phyloP scores from a whole-genome alignment of 331 rosid species.

The Saraca asoca region DNA sequence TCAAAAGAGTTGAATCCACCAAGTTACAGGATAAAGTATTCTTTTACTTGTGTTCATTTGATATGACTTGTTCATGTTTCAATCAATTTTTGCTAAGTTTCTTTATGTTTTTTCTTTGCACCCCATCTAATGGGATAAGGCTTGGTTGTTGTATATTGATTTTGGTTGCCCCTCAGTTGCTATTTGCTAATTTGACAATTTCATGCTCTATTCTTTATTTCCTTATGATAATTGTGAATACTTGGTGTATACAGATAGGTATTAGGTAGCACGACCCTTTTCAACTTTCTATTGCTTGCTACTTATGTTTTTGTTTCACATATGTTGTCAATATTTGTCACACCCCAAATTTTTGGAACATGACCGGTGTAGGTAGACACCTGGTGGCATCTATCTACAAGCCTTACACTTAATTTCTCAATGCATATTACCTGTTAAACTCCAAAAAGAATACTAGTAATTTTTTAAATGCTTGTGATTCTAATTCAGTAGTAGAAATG shows the following conservation, averaged over 20 bases:
- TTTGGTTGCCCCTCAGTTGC: neutral
- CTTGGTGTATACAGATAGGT: neutral
- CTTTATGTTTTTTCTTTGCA: neutral
- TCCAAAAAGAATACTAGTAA: too few relatives aligned
- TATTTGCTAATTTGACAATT: neutral
- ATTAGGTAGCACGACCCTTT: too few relatives aligned
- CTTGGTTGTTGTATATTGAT: too few relatives aligned
- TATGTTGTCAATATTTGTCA: neutral
- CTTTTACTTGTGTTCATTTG: neutral
- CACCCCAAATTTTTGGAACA: too few relatives aligned
- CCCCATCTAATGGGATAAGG: too few relatives aligned
- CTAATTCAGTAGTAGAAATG: too few relatives aligned
- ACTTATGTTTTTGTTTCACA: constrained; percentile 16
- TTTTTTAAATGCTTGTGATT: too few relatives aligned
- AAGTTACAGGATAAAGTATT: neutral
- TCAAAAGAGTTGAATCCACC: neutral
- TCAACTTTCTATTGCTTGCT: constrained; percentile 24
- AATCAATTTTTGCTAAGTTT: constrained; percentile 12
- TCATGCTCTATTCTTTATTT: constrained; percentile 21
- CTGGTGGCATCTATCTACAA: too few relatives aligned
- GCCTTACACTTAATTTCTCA: too few relatives aligned
- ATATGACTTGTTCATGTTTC: neutral
- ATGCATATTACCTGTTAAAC: too few relatives aligned
- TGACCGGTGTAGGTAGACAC: too few relatives aligned
- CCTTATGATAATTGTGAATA: constrained; percentile 15